Conservation (phyloP, 257 asterid species). For the Solanum dulcamara region DNA sequence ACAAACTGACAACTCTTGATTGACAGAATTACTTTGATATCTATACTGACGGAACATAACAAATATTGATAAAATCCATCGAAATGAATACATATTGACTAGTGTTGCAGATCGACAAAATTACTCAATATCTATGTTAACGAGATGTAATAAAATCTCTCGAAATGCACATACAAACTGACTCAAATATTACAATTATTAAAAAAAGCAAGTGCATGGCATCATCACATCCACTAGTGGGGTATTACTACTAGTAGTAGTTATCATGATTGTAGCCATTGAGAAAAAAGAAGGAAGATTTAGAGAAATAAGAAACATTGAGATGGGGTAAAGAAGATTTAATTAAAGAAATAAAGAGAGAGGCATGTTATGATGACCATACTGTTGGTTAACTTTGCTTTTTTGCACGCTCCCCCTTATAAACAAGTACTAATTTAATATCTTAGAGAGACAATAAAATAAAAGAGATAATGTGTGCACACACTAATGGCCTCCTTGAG, state of each 20-base stretch:
- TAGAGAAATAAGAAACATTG: background rate
- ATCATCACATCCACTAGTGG: constrained; percentile 16
- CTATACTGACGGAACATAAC: no score
- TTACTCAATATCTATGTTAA: background rate
- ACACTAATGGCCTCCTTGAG: background rate
- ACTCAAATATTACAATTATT: background rate
- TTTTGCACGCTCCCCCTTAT: constrained; percentile 34
- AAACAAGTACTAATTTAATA: constrained; percentile 5
- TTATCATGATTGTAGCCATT: background rate
- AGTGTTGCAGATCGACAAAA: background rate
- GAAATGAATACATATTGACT: no score
- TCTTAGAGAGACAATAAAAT: background rate
- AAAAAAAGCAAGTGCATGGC: background rate
- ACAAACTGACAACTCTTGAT: background rate
- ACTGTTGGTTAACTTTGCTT: constrained; percentile 21
- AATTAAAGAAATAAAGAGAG: constrained; percentile 10
- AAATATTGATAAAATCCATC: no score
- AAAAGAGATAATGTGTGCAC: background rate
- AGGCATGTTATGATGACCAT: constrained; percentile 33
- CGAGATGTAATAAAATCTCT: background rate
- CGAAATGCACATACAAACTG: background rate
- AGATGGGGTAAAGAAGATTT: constrained; percentile 3
- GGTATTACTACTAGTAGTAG: background rate
- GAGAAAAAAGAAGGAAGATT: background rate
- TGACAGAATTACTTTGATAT: no score